These are phyloP conservation scores for Phlegmacium glaucopus DNA, from an alignment of 768 basidiomycete species.

Conservation along the genomic window DNA sequence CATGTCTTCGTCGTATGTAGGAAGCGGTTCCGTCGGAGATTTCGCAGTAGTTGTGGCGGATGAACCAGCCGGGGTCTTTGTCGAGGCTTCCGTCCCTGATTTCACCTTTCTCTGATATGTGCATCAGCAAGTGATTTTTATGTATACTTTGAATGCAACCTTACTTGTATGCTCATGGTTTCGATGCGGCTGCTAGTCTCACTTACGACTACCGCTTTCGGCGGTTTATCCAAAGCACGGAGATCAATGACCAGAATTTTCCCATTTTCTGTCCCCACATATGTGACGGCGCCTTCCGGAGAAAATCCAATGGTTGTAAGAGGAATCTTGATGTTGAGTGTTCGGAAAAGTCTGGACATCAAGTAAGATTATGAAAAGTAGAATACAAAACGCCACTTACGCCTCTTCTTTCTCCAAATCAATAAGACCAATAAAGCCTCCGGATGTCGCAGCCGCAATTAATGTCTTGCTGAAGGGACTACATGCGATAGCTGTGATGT, in stretches of 20 bases:
- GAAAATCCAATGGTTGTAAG: slow-evolving; percentile 68
- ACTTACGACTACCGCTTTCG: slow-evolving; percentile 50
- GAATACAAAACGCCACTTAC: slow-evolving; percentile 33
- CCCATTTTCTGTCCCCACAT: slow-evolving; percentile 62
- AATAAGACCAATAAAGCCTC: slow-evolving; percentile 53
- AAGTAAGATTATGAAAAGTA: slow-evolving; percentile 1
- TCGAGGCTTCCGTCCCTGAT: slow-evolving; percentile 4
- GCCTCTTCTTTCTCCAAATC: slow-evolving; percentile 76
- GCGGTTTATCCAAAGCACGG: slow-evolving; percentile 62
- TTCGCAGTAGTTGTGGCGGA: slow-evolving; percentile 10
- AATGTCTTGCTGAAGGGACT: slow-evolving; percentile 80
- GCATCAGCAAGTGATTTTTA: background rate
- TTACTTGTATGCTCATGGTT: slow-evolving; percentile 56
- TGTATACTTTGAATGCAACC: background rate
- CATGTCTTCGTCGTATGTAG: slow-evolving; percentile 13
- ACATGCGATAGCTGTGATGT: slow-evolving; percentile 54
- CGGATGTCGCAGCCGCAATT: slow-evolving; percentile 52
- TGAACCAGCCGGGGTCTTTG: slow-evolving; percentile 11
- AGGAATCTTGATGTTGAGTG: slow-evolving; percentile 46
- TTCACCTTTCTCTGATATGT: slow-evolving; percentile 16
- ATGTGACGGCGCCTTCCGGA: slow-evolving; percentile 63
- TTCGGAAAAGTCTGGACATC: slow-evolving; percentile 53
- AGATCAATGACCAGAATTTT: slow-evolving; percentile 62
- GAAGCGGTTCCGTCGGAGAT: slow-evolving; percentile 8
- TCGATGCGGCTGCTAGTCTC: slow-evolving; percentile 44